These are phyloP conservation scores for Phytophthora boehmeriae DNA, from an alignment of 352 stramenopile species.

Conservation along the genomic window DNA sequence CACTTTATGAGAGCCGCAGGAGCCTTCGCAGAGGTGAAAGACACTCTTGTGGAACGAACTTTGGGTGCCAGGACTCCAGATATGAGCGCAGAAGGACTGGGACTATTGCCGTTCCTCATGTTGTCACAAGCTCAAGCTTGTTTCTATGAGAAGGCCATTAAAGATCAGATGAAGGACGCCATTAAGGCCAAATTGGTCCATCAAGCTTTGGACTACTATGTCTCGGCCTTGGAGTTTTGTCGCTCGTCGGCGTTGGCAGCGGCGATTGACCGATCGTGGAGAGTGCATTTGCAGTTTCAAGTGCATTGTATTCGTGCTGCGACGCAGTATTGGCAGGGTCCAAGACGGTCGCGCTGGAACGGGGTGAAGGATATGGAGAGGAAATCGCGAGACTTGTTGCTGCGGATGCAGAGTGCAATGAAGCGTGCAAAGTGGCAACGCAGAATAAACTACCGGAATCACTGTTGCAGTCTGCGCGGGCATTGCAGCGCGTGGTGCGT, in stretches of 20 bases:
- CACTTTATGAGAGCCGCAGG: slow-evolving; percentile 89
- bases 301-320: slow-evolving; percentile 73
- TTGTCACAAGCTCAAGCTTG: slow-evolving; percentile 88
- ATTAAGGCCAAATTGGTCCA: slow-evolving; percentile 87
- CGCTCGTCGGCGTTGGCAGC: slow-evolving; percentile 52
- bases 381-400: slow-evolving; percentile 71
- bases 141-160: slow-evolving; percentile 93
- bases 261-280: slow-evolving; percentile 73
- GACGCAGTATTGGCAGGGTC: slow-evolving; percentile 80
- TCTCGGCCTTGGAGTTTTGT: slow-evolving; percentile 58
- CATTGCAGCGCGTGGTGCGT: slow-evolving; percentile 60
- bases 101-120: slow-evolving; percentile 77
- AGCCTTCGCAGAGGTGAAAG: slow-evolving; percentile 67
- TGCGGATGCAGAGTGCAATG: slow-evolving; percentile 56
- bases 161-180: slow-evolving; percentile 84
- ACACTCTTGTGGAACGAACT: slow-evolving; percentile 49
- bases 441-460: slow-evolving; percentile 65
- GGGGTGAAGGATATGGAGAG: slow-evolving; percentile 74
- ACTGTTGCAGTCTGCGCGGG: slow-evolving; percentile 57
- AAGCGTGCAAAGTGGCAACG: slow-evolving; percentile 63
- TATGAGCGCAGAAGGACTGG: slow-evolving; percentile 67
- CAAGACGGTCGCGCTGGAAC: slow-evolving; percentile 57
- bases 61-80: slow-evolving; percentile 56
- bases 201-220: slow-evolving; percentile 76
- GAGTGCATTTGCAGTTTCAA: slow-evolving; percentile 72